Base-by-base conservation (phyloP, 371 early-diverging fungal species). In the Massospora cicadina region DNA sequence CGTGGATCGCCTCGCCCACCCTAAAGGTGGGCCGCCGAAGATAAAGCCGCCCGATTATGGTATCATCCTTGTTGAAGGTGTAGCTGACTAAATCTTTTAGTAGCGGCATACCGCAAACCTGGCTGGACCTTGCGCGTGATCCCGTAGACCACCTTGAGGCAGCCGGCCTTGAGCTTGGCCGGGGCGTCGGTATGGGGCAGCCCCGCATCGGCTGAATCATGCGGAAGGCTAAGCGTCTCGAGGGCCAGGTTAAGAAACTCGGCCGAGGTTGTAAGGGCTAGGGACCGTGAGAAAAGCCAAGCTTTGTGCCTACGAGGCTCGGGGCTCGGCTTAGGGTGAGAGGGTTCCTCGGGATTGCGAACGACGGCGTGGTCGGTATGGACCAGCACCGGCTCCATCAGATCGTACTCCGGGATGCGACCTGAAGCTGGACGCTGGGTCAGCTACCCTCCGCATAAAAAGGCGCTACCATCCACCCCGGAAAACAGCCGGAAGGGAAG, bases 61-160 rank as follows among this genome's bases (percentile, higher is more conserved):
- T 60, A 60, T 60, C 60, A 26, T 23, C 60, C 30, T 60, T 60
- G 30, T 25, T 17, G 60, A 60, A 28, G 28, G 23, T 60, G n/a
- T 26, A 26, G 32, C 30, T 60, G 21, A 28, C 60, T 60, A 60
- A 7, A 30, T 7, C 27, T 26, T 57, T 25, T 0, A 60, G 60
- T 5, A 28, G 32, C 5, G 60, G n/a, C 32, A 23, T 5, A 30
- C 21, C 21, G 7, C 27, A 28, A 10, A 60, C 28, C 17, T n/a
- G 28, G 28, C 17, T 60, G 27, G 17, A n/a, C n/a, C 17, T 17
- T 60, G 5, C 27, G 21, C 21, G 28, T 60, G 27, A 60, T 17
- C 30, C 17, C 28, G 13, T 60, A 17, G n/a, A 60, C 60, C 3
- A n/a, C 60, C 17, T n/a, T 60, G 21, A 60, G 30, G 30, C 60